Evolutionary conservation across 176 grass and related monocot genomes (phyloP).

Genomic region (Musa acuminata): DNA sequence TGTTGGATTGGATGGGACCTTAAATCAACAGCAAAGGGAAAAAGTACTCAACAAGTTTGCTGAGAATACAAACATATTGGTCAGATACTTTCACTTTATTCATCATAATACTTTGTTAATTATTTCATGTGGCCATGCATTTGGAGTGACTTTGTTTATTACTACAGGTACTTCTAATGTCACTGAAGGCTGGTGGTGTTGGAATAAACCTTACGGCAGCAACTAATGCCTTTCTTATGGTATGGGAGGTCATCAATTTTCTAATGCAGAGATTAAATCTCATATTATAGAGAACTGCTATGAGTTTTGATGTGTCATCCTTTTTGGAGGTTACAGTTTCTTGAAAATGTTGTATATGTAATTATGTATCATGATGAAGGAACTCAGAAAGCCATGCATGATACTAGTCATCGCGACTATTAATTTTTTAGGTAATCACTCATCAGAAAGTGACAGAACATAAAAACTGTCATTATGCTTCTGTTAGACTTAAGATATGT

Average conservation of each 20-base stretch:
- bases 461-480: too few species aligned
- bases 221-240: slow-evolving; percentile 96
- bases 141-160: slow-evolving; percentile 12
- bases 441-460: too few species aligned
- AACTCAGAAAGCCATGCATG: too few species aligned
- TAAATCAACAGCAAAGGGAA: slow-evolving; percentile 79
- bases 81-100: slow-evolving; percentile 26
- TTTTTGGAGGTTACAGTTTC: too few species aligned
- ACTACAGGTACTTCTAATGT: slow-evolving; percentile 82
- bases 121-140: neutral
- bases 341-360: too few species aligned
- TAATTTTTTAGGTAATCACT: too few species aligned
- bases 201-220: slow-evolving; percentile 97
- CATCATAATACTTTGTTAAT: slow-evolving; percentile 10
- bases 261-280: neutral
- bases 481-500: too few species aligned
- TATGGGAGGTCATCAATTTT: slow-evolving; percentile 21
- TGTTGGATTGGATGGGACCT: slow-evolving; percentile 71
- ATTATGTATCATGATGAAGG: too few species aligned
- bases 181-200: slow-evolving; percentile 93
- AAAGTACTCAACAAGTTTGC: slow-evolving; percentile 74
- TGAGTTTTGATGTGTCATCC: too few species aligned
- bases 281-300: too few species aligned
- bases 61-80: slow-evolving; percentile 62
- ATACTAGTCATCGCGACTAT: too few species aligned